phyloP scores from a whole-genome alignment of 306 rosid genomes.

The Phaseolus lunatus region DNA sequence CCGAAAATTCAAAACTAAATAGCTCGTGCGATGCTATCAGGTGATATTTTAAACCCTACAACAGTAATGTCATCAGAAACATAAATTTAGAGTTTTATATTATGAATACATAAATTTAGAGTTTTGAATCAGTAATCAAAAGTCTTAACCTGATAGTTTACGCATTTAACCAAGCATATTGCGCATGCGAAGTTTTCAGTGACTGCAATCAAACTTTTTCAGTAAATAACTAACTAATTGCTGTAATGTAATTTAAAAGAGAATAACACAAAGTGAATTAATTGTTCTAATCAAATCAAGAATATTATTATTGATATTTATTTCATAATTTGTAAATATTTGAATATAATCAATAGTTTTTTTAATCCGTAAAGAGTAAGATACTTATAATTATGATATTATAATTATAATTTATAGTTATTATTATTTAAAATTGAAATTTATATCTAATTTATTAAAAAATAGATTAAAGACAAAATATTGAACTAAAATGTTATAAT shows the following conservation, averaged over 20 bases:
- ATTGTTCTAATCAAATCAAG: slow-evolving; percentile 17
- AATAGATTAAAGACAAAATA: no score
- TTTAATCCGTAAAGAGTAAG: no score
- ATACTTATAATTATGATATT: no score
- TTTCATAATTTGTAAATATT: no score
- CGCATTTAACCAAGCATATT: slow-evolving; percentile 77
- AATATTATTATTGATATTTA: background rate
- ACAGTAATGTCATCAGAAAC: slow-evolving; percentile 25
- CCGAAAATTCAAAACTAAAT: slow-evolving; percentile 87
- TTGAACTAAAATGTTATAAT: no score
- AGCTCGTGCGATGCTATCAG: slow-evolving; percentile 73
- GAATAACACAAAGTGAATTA: slow-evolving; percentile 10
- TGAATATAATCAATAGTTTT: no score
- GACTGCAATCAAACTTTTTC: slow-evolving; percentile 62
- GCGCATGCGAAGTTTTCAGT: slow-evolving; percentile 87
- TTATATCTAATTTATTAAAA: no score
- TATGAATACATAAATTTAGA: slow-evolving; percentile 26
- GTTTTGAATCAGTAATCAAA: slow-evolving; percentile 4
- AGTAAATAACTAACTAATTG: slow-evolving; percentile 28
- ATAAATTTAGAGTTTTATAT: slow-evolving; percentile 36
- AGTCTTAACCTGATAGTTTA: slow-evolving; percentile 74
- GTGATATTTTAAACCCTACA: slow-evolving; percentile 84
- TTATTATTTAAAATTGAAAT: no score
- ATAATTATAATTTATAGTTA: no score
- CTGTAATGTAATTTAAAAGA: slow-evolving; percentile 2